Evolutionary conservation across 306 rosid genomes (phyloP).

Genomic region (Lablab purpureus): DNA sequence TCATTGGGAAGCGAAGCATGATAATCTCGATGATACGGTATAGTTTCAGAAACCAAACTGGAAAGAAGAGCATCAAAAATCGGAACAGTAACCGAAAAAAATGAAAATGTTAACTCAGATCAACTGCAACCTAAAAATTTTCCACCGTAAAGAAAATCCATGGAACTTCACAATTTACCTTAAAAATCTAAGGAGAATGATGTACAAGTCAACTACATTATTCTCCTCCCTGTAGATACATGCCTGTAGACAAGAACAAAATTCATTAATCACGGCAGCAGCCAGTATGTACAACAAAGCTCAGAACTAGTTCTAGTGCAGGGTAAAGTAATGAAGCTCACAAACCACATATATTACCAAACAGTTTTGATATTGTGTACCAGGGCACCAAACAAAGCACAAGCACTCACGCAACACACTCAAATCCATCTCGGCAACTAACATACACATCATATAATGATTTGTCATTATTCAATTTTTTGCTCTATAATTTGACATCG

Average conservation of each 20-base stretch:
- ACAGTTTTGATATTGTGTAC: background rate
- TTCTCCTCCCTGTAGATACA: conserved; percentile 80
- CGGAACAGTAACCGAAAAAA: background rate
- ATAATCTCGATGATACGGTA: conserved; percentile 90
- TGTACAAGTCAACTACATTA: conserved; percentile 84
- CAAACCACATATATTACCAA: conserved; percentile 7
- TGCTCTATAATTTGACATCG: background rate
- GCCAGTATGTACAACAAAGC: conserved; percentile 7
- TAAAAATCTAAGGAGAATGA: conserved; percentile 89
- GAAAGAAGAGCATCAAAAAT: background rate
- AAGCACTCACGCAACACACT: background rate
- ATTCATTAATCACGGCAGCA: conserved; percentile 31
- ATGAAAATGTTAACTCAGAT: conserved; percentile 19
- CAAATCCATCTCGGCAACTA: background rate
- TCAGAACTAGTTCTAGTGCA: background rate
- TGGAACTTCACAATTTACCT: conserved; percentile 59
- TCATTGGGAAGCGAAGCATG: conserved; percentile 63
- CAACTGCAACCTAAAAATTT: conserved; percentile 2
- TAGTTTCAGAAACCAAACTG: conserved; percentile 96
- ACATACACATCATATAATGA: background rate
- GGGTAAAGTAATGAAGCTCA: conserved; percentile 1
- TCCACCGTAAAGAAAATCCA: conserved; percentile 32
- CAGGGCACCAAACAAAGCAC: background rate
- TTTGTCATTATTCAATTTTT: background rate
- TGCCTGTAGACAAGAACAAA: conserved; percentile 64